Percentiles rank a stretch among this genome's conserved stretches.
phyloP scores from a whole-genome alignment of 805 yeast species.

The Yueomyces sp. region DNA sequence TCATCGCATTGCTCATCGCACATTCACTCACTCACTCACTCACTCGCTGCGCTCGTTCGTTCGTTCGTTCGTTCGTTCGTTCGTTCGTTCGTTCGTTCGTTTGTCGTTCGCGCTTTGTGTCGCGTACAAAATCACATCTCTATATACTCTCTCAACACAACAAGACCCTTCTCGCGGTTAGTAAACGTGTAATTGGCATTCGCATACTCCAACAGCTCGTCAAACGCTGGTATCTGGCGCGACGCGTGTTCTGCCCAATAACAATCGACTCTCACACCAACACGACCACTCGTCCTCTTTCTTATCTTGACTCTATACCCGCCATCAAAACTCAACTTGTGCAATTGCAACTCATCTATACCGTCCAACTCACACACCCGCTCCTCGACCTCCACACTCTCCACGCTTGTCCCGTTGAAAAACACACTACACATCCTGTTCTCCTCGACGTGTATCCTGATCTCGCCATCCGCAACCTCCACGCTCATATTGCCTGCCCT shows the following conservation, averaged over 20 bases:
- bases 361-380: conserved; percentile 27
- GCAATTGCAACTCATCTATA: conserved; percentile 48
- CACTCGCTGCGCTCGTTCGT: no score
- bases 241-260: conserved; percentile 65
- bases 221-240: conserved; percentile 52
- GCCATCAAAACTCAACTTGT: conserved; percentile 30
- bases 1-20: no score
- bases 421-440: conserved; percentile 54
- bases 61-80: no score
- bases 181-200: conserved; percentile 55
- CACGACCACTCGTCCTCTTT: no score
- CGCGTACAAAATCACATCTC: conserved; percentile 20
- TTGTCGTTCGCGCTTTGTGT: not conserved
- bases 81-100: no score
- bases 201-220: conserved; percentile 53
- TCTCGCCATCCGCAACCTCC: no score
- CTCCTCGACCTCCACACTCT: conserved; percentile 29
- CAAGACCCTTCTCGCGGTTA: conserved; percentile 55
- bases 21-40: no score
- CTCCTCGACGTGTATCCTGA: conserved; percentile 30
- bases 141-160: conserved; percentile 39
- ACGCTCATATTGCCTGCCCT: conserved; percentile 9
- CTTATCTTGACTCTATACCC: no score
- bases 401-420: conserved; percentile 18
- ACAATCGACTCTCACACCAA: conserved; percentile 36